Evolutionary conservation across 495 filamentous ascomycete species (phyloP), one percentile per base, ranked within the genome.

Genomic region (Hypomontagnella submonticulosa): DNA sequence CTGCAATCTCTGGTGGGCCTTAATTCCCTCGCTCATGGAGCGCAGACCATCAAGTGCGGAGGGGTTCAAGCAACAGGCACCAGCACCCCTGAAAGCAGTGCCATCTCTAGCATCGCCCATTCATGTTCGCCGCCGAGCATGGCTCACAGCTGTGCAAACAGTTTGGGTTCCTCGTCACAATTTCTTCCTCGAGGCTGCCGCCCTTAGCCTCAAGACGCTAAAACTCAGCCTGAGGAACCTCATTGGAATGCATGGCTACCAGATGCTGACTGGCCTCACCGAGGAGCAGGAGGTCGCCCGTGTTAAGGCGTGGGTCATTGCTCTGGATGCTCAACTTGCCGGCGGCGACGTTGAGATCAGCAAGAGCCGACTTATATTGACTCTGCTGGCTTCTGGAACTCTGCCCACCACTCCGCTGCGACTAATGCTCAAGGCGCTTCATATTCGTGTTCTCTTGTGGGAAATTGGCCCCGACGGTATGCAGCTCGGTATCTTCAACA

Each of bases 121-220:
- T 49, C 90, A 94, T 62, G 91, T 96, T 50, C 88, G 93, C 49
- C 85, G 89, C 60, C 90, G 92, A 71, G 94, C 94, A 27, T 97
- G 94, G 93, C 86, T 97, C 48, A 97, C 94, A 1, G 93, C 94
- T 3, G 88, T 97, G 61, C 94, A 97, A 77, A 92, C 90, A 16
- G 92, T 97, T 11, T 96, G 93, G 81, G 90, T 98, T n/a, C 94
- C 94, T 15, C 86, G 88, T 10, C 92, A 96, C 71, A 88, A 87
- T 48, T 92, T 97, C 70, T 82, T 91, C 66, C 87, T 93, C 13
- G 94, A 97, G 73, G 88, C 91, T 61, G 88, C 89, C 12, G 93
- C 93, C 0, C 82, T 98, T 43, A 81, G 84, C 4, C 82, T 91
- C 44, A 92, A 97, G 79, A 90, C 88, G 40, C 70, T 90, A 16